Evolutionary conservation across 2,329 filamentous ascomycete species (phyloP).

Genomic region (Fusarium brevicatenulatum): DNA sequence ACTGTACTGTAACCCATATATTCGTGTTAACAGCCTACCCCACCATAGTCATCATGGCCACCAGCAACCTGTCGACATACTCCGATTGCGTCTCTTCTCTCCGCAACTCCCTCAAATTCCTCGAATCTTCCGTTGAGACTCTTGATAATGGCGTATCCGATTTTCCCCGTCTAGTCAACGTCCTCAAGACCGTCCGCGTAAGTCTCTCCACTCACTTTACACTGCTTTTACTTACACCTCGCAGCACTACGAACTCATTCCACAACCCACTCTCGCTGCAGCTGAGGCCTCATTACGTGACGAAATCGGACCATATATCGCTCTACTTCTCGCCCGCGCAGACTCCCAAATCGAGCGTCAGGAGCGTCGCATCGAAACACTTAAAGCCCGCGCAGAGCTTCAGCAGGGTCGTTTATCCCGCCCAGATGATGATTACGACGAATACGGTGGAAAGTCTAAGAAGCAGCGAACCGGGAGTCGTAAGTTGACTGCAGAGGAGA

Average conservation of each 20-base stretch:
- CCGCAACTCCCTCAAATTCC: constrained; percentile 67
- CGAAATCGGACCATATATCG: constrained; percentile 89
- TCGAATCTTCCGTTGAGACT: constrained; percentile 68
- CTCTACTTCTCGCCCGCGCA: constrained; percentile 81
- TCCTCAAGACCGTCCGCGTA: constrained; percentile 69
- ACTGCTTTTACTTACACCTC: not conserved
- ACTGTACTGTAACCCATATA: not conserved
- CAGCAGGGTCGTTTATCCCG: constrained; percentile 74
- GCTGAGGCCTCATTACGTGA: constrained; percentile 87
- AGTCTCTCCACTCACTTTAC: constrained; percentile 33
- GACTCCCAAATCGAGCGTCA: constrained; percentile 85
- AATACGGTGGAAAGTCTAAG: constrained; percentile 34
- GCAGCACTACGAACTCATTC: constrained; percentile 92
- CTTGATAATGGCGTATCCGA: constrained; percentile 67
- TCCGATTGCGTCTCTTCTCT: constrained; percentile 69
- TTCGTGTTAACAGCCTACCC: not conserved
- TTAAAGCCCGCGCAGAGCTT: constrained; percentile 84
- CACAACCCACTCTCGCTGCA: constrained; percentile 81
- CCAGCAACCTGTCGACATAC: constrained; percentile 54
- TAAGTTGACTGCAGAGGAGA: constrained; percentile 63
- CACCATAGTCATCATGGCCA: constrained; percentile 34
- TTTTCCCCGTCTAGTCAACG: constrained; percentile 64
- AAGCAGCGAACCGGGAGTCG: constrained; percentile 38
- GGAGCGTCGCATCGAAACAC: constrained; percentile 81
- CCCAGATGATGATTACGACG: constrained; percentile 36